phyloP scores from a whole-genome alignment of 2,329 filamentous ascomycete genomes.

The Phialophora macrospora region DNA sequence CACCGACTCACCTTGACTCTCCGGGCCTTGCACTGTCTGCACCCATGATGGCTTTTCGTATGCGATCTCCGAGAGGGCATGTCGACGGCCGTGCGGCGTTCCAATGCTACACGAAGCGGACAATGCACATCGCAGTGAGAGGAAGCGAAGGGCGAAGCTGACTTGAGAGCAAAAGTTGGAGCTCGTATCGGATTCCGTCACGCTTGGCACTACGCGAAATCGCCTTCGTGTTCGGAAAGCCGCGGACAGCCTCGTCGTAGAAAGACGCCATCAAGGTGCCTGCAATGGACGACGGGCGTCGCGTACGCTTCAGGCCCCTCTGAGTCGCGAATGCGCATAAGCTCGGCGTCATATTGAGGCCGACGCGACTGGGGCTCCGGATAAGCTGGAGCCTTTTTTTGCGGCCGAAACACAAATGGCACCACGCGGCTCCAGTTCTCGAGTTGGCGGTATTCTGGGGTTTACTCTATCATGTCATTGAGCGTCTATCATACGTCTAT shows the following conservation, averaged over 20 bases:
- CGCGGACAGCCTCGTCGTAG: conserved; percentile 16
- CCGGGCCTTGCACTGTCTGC: conserved; percentile 38
- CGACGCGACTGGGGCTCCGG: background rate
- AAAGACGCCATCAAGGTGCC: background rate
- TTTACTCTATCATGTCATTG: conserved; percentile 3
- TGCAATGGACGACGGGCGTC: background rate
- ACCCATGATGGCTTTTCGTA: conserved; percentile 40
- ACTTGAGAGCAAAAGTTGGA: conserved; percentile 9
- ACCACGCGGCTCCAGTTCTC: background rate
- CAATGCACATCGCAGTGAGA: background rate
- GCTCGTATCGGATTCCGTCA: conserved; percentile 18
- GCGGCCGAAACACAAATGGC: background rate
- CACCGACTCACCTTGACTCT: conserved; percentile 39
- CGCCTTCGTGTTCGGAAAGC: conserved; percentile 20
- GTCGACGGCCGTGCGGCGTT: background rate
- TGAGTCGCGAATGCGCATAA: background rate
- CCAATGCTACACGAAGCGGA: background rate
- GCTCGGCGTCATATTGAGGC: conserved; percentile 1
- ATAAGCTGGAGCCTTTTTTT: conserved; percentile 2
- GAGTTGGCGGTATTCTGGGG: too few relatives aligned
- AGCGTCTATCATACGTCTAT: conserved; percentile 2
- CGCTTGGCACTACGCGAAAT: conserved; percentile 14
- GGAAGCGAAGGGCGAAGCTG: conserved; percentile 3
- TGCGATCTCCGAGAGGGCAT: conserved; percentile 40
- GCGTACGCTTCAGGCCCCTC: background rate